Percentiles rank a stretch among this genome's conserved stretches.
These are phyloP conservation scores for Ballota nigra DNA, from an alignment of 257 asterid species.

Conservation along the genomic window DNA sequence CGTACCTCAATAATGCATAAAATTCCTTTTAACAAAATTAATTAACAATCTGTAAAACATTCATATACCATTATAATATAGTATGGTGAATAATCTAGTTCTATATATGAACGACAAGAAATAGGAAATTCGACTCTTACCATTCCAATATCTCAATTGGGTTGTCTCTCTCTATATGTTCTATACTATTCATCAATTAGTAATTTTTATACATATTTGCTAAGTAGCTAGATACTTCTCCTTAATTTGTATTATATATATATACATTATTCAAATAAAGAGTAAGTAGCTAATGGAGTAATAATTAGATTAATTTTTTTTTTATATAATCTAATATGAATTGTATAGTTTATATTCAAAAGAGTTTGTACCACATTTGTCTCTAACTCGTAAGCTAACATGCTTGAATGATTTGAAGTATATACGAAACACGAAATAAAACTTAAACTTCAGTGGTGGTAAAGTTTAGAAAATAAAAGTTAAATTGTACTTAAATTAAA, in stretches of 20 bases:
- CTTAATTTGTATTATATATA: neutral
- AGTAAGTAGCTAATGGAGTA: too few species aligned
- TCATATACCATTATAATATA: constrained; percentile 17
- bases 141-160: constrained; percentile 22
- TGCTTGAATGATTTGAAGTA: neutral
- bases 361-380: neutral
- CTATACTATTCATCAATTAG: neutral
- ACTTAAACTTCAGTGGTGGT: neutral
- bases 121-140: constrained; percentile 25
- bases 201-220: neutral
- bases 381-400: neutral
- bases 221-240: neutral
- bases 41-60: constrained; percentile 9
- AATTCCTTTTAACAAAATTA: neutral
- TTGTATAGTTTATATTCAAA: neutral
- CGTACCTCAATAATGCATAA: constrained; percentile 26
- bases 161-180: neutral
- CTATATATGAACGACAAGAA: constrained; percentile 13
- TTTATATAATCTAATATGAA: too few species aligned
- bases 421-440: too few species aligned
- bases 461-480: neutral
- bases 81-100: neutral
- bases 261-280: too few species aligned
- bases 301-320: too few species aligned
- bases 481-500: too few species aligned